These are phyloP conservation scores for Rhizopus delemar DNA, from an alignment of 371 early-diverging fungal genomes.

Conservation along the genomic window DNA sequence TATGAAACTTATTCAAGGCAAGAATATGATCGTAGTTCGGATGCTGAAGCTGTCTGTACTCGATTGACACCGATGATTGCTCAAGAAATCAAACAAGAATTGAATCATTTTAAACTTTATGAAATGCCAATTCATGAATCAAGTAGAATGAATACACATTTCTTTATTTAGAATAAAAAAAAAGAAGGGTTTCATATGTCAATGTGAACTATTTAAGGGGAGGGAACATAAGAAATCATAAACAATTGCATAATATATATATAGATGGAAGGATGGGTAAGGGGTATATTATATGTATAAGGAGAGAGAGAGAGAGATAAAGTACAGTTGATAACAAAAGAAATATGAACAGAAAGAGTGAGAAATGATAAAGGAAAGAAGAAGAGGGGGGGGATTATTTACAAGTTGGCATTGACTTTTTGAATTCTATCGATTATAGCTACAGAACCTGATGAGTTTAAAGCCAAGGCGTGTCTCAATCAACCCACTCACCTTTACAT, in stretches of 20 bases:
- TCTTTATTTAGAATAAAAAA: constrained; percentile 40
- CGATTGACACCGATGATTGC: constrained; percentile 64
- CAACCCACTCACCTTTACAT: constrained; percentile 34
- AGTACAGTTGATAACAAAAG: no score
- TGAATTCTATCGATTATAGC: constrained; percentile 8
- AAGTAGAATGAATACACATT: constrained; percentile 69
- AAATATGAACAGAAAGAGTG: no score
- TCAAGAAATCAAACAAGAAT: constrained; percentile 68
- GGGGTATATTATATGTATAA: background rate
- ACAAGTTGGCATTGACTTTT: no score
- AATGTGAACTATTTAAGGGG: background rate
- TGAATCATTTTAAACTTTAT: constrained; percentile 70
- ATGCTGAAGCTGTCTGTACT: constrained; percentile 56
- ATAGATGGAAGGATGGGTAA: background rate
- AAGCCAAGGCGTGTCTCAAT: background rate
- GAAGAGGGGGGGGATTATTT: no score
- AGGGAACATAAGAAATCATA: background rate
- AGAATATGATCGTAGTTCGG: constrained; percentile 72
- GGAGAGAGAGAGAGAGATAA: no score
- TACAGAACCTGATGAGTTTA: background rate
- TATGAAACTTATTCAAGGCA: constrained; percentile 64
- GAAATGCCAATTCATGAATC: constrained; percentile 79
- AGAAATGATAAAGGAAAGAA: no score
- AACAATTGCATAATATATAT: background rate
- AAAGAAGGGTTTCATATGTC: no score